phyloP scores from a whole-genome alignment of 2,329 filamentous ascomycete genomes.

The Penicillium hesseltinei region DNA sequence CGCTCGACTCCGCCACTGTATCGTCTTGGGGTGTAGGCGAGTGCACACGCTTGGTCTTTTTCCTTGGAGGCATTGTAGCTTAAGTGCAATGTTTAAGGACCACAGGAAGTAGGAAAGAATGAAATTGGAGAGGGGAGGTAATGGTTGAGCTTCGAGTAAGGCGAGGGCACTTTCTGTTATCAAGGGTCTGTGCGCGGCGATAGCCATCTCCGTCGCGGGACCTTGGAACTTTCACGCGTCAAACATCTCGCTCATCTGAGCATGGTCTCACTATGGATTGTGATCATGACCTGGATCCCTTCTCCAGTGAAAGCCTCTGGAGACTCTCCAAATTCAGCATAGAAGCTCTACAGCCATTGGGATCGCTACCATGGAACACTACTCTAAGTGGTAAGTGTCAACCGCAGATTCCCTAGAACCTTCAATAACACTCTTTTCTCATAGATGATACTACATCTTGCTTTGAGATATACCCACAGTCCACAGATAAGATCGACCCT shows the following conservation, averaged over 20 bases:
- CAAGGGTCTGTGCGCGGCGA: constrained; percentile 26
- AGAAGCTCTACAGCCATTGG: constrained; percentile 37
- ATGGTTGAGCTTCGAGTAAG: background rate
- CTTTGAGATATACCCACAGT: constrained; percentile 24
- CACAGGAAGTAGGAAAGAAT: background rate
- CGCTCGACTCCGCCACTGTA: constrained; percentile 25
- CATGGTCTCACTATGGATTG: constrained; percentile 30
- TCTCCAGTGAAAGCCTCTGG: constrained; percentile 39
- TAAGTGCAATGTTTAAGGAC: background rate
- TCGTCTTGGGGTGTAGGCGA: constrained; percentile 32
- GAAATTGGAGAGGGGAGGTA: background rate
- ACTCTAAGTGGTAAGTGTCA: constrained; percentile 33
- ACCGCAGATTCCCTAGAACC: background rate
- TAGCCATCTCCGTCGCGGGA: constrained; percentile 21
- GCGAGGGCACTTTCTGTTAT: constrained; percentile 21
- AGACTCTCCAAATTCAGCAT: constrained; percentile 40
- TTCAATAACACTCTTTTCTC: constrained; percentile 3
- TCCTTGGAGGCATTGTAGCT: constrained; percentile 50
- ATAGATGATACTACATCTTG: constrained; percentile 14
- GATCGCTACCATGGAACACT: constrained; percentile 37
- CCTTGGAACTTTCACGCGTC: constrained; percentile 4
- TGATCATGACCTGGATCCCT: constrained; percentile 30
- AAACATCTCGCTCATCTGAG: constrained; percentile 11
- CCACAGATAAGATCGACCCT: constrained; percentile 25
- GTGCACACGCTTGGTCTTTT: constrained; percentile 56